Percentiles rank a stretch among this genome's conserved stretches.
phyloP scores from a whole-genome alignment of 805 yeast species.

The Ogataea pilisensis region DNA sequence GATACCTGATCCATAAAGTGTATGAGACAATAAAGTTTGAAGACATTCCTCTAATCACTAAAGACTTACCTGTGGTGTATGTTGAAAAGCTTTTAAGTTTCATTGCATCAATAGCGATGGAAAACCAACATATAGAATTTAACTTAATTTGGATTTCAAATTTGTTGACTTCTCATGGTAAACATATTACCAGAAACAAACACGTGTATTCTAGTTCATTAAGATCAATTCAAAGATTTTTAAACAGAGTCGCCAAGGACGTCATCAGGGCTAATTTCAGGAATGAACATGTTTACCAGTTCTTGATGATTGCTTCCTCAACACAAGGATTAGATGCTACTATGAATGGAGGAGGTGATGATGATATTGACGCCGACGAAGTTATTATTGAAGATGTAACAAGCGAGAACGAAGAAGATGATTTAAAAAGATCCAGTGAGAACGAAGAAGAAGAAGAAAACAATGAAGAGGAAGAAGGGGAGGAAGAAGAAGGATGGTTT shows the following conservation, averaged over 20 bases:
- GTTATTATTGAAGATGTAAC: conserved; percentile 25
- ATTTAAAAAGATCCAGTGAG: conserved; percentile 10
- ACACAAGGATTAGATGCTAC: conserved; percentile 10
- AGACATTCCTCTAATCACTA: conserved; percentile 63
- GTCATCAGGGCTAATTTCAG: conserved; percentile 51
- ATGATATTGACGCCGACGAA: conserved; percentile 26
- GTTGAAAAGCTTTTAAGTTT: conserved; percentile 63
- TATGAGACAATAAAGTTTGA: conserved; percentile 69
- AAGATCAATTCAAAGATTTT: conserved; percentile 70
- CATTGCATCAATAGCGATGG: conserved; percentile 62
- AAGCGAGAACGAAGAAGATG: conserved; percentile 23
- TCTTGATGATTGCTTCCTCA: conserved; percentile 34
- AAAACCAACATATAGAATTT: conserved; percentile 81
- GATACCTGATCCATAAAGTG: conserved; percentile 62
- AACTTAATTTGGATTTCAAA: conserved; percentile 76
- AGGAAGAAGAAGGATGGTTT: conserved; percentile 34
- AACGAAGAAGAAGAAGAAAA: conserved; percentile 25
- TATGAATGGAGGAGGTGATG: conserved; percentile 16
- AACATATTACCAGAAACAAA: conserved; percentile 58
- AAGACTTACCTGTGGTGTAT: conserved; percentile 75
- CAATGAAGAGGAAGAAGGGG: conserved; percentile 26
- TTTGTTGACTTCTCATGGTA: conserved; percentile 70
- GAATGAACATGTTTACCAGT: conserved; percentile 52
- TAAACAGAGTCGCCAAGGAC: conserved; percentile 71
- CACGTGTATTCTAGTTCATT: conserved; percentile 59